These are phyloP conservation scores for Ceratobasidium sp. DNA, from an alignment of 1,284 basidiomycete species.

Conservation along the genomic window DNA sequence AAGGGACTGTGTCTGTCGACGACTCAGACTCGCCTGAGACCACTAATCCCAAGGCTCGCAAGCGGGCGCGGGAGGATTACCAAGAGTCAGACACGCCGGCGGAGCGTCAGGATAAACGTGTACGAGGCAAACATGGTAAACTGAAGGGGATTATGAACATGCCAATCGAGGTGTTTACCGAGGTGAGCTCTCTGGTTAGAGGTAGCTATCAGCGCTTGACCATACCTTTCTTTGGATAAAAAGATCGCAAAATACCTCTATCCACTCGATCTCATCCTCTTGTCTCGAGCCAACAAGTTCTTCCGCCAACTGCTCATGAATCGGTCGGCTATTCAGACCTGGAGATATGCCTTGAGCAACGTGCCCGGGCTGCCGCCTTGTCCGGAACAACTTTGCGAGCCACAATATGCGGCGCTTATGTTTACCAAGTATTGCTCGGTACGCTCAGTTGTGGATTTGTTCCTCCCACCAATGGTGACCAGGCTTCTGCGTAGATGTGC, in stretches of 20 bases:
- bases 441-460: not conserved
- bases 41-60: too few species aligned
- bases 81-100: too few species aligned
- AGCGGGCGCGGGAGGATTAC: too few species aligned
- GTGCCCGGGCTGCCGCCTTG: slow-evolving; percentile 18
- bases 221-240: not conserved
- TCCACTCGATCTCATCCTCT: slow-evolving; percentile 29
- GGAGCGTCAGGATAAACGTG: not conserved
- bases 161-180: slow-evolving; percentile 14
- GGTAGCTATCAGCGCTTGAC: not conserved
- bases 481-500: not conserved
- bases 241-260: slow-evolving; percentile 29
- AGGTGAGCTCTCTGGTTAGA: not conserved
- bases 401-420: slow-evolving; percentile 25
- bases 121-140: slow-evolving; percentile 32
- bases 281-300: slow-evolving; percentile 33
- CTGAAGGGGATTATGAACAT: slow-evolving; percentile 24
- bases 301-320: slow-evolving; percentile 29
- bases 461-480: not conserved
- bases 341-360: slow-evolving; percentile 13
- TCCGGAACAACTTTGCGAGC: slow-evolving; percentile 35
- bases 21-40: too few species aligned
- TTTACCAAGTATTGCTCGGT: slow-evolving; percentile 40
- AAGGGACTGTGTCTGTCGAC: too few species aligned
- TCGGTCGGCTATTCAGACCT: slow-evolving; percentile 5